These are phyloP conservation scores for Bolboschoenoplectus hybrid DNA, from an alignment of 202 grass and related monocot species.

Conservation along the genomic window DNA sequence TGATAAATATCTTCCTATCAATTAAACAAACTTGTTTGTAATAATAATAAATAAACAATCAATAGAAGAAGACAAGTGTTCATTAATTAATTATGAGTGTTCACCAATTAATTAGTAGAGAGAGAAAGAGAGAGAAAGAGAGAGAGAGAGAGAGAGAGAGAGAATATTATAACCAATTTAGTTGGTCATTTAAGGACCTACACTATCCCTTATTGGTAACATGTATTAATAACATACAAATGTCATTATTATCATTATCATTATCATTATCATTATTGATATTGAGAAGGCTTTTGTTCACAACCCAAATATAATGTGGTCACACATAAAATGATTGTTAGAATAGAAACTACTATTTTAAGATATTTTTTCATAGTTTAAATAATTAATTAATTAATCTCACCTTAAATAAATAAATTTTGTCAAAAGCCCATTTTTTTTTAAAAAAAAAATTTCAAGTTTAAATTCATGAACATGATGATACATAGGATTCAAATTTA, in stretches of 20 bases:
- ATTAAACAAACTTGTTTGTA: no score
- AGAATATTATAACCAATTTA: not conserved
- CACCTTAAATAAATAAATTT: not conserved
- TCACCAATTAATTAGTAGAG: not conserved
- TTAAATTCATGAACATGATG: not conserved
- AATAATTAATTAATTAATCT: not conserved
- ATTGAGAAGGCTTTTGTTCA: not conserved
- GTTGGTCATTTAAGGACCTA: not conserved
- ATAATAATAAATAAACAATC: not conserved
- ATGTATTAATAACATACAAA: not conserved
- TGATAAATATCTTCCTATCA: no score
- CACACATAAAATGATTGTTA: not conserved
- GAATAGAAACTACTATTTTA: not conserved
- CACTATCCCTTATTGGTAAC: not conserved
- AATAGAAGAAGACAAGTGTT: not conserved
- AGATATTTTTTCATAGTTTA: not conserved
- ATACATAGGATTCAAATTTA: no score
- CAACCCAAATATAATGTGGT: not conserved
- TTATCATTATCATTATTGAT: not conserved
- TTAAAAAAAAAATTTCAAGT: no score
- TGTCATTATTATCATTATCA: not conserved
- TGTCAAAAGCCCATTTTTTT: no score
- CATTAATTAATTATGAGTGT: not conserved
- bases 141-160: no score
- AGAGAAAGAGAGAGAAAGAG: not conserved